These are phyloP conservation scores for Pichia pseudocactophila DNA, from an alignment of 805 yeast genomes.

Conservation along the genomic window DNA sequence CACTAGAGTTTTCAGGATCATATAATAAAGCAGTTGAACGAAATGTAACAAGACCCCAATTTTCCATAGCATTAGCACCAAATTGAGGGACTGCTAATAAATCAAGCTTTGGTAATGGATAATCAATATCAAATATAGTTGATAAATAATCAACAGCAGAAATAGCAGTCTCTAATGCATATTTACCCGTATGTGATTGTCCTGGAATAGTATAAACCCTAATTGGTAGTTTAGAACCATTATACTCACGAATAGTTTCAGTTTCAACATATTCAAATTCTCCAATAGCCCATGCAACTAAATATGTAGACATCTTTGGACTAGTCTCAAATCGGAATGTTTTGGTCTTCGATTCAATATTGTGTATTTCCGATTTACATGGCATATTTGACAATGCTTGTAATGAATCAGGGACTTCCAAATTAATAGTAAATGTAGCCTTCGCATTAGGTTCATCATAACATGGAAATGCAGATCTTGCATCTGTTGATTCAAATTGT, in stretches of 20 bases:
- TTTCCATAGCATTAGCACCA: slow-evolving; percentile 86
- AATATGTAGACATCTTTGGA: slow-evolving; percentile 47
- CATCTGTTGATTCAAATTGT: slow-evolving; percentile 53
- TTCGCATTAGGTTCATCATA: slow-evolving; percentile 48
- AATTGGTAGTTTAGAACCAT: slow-evolving; percentile 37
- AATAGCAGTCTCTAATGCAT: slow-evolving; percentile 40
- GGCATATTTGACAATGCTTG: slow-evolving; percentile 44
- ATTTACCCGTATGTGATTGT: slow-evolving; percentile 35
- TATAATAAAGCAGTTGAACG: slow-evolving; percentile 50
- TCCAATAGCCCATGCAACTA: slow-evolving; percentile 52
- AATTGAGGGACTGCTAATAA: slow-evolving; percentile 71
- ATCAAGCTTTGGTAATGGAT: slow-evolving; percentile 79
- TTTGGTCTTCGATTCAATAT: slow-evolving; percentile 9
- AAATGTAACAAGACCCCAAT: slow-evolving; percentile 75
- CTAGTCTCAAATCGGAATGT: slow-evolving; percentile 35
- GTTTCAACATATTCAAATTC: slow-evolving; percentile 46
- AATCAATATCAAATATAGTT: slow-evolving; percentile 39
- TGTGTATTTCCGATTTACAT: slow-evolving; percentile 6
- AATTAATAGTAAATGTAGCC: slow-evolving; percentile 44
- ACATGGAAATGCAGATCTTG: slow-evolving; percentile 51
- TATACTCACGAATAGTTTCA: slow-evolving; percentile 31
- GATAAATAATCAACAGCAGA: slow-evolving; percentile 43
- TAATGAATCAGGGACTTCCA: slow-evolving; percentile 27
- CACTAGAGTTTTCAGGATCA: slow-evolving; percentile 38
- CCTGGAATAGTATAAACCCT: slow-evolving; percentile 47